A percentile compares a stretch with the other conserved stretches of the same genome.
phyloP scores from a whole-genome alignment of 139 green algal genomes.

The Raphidocelis subcapitata region DNA sequence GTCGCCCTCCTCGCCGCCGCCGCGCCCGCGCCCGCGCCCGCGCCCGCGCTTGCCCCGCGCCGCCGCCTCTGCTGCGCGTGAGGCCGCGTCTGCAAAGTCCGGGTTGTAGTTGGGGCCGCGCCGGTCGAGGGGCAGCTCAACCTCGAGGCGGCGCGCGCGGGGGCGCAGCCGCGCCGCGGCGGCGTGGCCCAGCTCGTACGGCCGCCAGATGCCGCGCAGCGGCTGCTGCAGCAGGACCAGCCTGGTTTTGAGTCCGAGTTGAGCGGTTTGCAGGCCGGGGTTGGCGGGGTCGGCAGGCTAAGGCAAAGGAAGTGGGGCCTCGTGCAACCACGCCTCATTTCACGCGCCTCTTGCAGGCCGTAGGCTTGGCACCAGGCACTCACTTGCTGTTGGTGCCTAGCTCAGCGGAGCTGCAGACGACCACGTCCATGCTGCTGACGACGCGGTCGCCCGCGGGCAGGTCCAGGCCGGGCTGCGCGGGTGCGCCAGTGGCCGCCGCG shows the following conservation, averaged over 20 bases:
- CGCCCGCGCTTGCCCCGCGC: conserved; percentile 26
- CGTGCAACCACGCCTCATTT: too few relatives aligned
- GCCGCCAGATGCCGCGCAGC: conserved; percentile 69
- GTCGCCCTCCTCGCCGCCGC: neutral
- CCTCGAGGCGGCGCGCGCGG: conserved; percentile 53
- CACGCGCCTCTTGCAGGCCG: too few relatives aligned
- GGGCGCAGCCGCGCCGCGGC: conserved; percentile 66
- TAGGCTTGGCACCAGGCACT: too few relatives aligned
- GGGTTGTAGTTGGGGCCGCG: conserved; percentile 61
- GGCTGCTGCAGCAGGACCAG: conserved; percentile 83
- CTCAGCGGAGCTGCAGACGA: conserved; percentile 43
- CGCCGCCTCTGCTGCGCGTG: too few relatives aligned
- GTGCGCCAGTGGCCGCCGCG: too few relatives aligned
- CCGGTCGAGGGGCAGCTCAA: conserved; percentile 65
- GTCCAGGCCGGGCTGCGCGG: neutral
- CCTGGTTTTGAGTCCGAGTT: neutral
- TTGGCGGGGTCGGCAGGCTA: neutral
- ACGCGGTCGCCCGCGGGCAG: conserved; percentile 44
- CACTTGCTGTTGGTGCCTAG: too few relatives aligned
- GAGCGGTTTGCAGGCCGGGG: neutral
- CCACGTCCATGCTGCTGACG: conserved; percentile 70
- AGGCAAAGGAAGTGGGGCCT: neutral
- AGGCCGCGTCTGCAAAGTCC: too few relatives aligned
- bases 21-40: neutral
- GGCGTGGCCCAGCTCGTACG: conserved; percentile 57